phyloP scores from a whole-genome alignment of 148 eudicot species.

The Chenopodium album region DNA sequence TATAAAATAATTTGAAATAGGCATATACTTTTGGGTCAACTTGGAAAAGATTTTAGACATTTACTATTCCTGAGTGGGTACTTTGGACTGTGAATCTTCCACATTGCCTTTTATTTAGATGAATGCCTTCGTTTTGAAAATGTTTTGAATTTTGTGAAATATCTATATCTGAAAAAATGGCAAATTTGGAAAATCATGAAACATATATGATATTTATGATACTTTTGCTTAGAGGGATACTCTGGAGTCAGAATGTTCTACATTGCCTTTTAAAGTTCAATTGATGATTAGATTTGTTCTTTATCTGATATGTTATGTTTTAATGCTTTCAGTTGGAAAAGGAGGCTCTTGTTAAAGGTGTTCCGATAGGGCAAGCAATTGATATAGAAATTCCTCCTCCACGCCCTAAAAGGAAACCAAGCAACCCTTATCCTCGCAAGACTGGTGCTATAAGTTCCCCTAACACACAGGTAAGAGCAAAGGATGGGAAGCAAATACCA shows the following conservation, averaged over 20 bases:
- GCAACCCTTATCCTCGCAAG: slow-evolving; percentile 95
- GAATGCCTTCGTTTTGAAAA: neutral
- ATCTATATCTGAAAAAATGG: neutral
- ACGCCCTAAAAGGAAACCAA: slow-evolving; percentile 94
- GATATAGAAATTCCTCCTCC: slow-evolving; percentile 97
- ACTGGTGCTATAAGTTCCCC: slow-evolving; percentile 39
- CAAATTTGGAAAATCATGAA: neutral
- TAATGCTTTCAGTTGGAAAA: slow-evolving; percentile 75
- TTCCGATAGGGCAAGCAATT: slow-evolving; percentile 63
- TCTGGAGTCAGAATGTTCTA: neutral
- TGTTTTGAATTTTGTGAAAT: neutral
- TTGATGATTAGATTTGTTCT: neutral
- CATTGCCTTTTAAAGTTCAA: slow-evolving; percentile 7
- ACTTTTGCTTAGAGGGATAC: neutral
- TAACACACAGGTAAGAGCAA: slow-evolving; percentile 43
- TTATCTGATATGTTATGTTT: slow-evolving; percentile 10
- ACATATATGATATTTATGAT: neutral
- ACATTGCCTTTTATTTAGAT: neutral
- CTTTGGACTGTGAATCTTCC: neutral
- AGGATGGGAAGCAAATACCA: slow-evolving; percentile 48
- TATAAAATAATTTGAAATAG: neutral
- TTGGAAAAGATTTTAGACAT: neutral
- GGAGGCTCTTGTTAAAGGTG: slow-evolving; percentile 91
- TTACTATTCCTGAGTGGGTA: neutral
- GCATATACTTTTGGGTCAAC: neutral